Evolutionary conservation across 2,329 filamentous ascomycete genomes (phyloP).

Genomic region (Sporothrix inflata): DNA sequence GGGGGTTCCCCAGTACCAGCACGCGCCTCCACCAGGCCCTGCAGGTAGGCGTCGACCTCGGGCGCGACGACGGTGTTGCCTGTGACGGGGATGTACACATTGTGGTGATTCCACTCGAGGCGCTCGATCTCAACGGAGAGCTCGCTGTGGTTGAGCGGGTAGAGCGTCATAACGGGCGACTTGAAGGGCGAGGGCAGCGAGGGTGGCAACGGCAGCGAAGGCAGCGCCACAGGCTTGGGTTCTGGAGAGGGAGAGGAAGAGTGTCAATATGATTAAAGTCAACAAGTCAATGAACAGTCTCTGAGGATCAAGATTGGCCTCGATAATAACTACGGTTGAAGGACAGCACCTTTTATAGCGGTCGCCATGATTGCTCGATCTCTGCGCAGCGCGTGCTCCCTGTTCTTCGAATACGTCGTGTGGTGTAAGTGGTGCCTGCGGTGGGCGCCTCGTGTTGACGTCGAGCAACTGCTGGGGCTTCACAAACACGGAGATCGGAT

Average conservation of each 20-base stretch:
- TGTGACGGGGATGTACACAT: constrained; percentile 21
- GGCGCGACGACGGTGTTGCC: constrained; percentile 22
- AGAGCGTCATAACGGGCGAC: constrained; percentile 19
- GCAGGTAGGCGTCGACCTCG: constrained; percentile 16
- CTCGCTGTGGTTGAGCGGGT: constrained; percentile 27
- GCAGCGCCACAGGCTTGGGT: background rate
- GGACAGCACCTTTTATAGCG: background rate
- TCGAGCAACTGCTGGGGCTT: background rate
- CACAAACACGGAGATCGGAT: background rate
- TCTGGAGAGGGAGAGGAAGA: background rate
- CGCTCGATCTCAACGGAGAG: constrained; percentile 27
- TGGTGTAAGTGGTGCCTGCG: too few relatives aligned
- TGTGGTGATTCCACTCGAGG: constrained; percentile 30
- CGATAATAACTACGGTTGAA: too few relatives aligned
- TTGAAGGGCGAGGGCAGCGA: background rate
- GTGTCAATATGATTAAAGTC: background rate
- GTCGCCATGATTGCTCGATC: background rate
- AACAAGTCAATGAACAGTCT: too few relatives aligned
- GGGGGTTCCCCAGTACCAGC: background rate
- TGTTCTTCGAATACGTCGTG: background rate
- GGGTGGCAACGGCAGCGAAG: background rate
- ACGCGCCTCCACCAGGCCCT: background rate
- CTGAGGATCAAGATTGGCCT: background rate
- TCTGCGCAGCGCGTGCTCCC: background rate
- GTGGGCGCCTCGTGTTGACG: background rate